Evolutionary conservation across 805 yeast species (phyloP), one percentile per base, ranked within the genome.

Genomic region (Metschnikowia gelsemii): DNA sequence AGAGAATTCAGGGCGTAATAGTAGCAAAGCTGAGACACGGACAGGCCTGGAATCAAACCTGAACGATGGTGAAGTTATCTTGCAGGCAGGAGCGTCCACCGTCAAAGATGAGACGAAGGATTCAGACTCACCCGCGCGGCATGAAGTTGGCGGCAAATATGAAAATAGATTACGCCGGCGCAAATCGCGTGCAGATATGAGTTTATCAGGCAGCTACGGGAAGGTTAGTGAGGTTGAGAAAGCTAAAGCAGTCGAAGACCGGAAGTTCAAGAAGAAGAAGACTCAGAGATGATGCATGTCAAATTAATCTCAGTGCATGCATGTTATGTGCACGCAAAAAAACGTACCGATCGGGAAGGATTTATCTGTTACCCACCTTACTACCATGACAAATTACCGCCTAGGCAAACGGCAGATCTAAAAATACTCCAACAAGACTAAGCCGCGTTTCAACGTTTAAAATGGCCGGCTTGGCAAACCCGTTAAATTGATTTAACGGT

Each of bases 131-230:
- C 27, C 14, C 2, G 33, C 5, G 11, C 36, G 42, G 14, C 33
- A 34, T 9, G 47, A 44, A 12, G 24, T 31, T 4, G 55, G 54
- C 2, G 55, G 55, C 7, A 51, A 47, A 32, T 51, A 51, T 32
- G 55, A 50, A 13, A 47, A 47, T 35, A 24, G 55, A 38, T 31
- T 51, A 25, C 50, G 55, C 26, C 44, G 54, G 35, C 50, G 55
- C 28, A 47, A 44, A 21, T 46, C 49, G n/a, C 49, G 49, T 4
- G 43, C 43, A 9, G 46, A 41, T 13, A 35, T 32, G 32, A 46
- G 32, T 12, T 8, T 27, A 13, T 14, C 25, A 2, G 13, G 30
- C n/a, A 5, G 12, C 7, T 30, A 25, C 2, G 7, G 9, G 11
- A 22, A 17, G 21, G 17, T 2, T 12, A 30, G 14, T 2, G 33